Conservation (phyloP, 2,329 filamentous ascomycete genomes). For the Pseudogymnoascus sp. region DNA sequence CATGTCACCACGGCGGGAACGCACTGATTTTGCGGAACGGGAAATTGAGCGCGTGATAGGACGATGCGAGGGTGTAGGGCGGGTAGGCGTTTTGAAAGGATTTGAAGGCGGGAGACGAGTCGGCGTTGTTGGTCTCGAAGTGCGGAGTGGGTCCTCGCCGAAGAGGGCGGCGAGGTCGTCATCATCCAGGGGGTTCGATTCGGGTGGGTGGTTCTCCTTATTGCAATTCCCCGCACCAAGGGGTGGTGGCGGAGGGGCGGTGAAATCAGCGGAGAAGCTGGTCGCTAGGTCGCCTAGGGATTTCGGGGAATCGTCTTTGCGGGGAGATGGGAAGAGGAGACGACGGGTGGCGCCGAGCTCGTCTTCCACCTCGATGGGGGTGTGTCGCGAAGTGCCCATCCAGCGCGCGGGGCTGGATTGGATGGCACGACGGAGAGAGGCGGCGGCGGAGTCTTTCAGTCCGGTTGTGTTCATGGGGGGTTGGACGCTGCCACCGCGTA, state of each 20-base stretch:
- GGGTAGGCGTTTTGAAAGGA: slow-evolving; percentile 28
- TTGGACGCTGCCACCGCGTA: slow-evolving; percentile 20
- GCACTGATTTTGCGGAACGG: slow-evolving; percentile 22
- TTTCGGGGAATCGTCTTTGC: slow-evolving; percentile 54
- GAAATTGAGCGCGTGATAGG: slow-evolving; percentile 27
- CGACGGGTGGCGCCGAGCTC: slow-evolving; percentile 52
- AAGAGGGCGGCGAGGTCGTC: slow-evolving; percentile 25
- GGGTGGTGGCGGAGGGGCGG: slow-evolving; percentile 8
- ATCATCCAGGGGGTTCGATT: slow-evolving; percentile 15
- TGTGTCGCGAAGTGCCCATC: slow-evolving; percentile 42
- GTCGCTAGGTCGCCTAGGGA: slow-evolving; percentile 49
- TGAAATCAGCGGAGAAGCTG: slow-evolving; percentile 33
- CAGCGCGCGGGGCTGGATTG: slow-evolving; percentile 32
- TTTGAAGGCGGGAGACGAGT: slow-evolving; percentile 17
- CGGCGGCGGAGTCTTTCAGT: slow-evolving; percentile 25
- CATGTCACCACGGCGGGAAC: slow-evolving; percentile 10
- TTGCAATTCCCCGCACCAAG: slow-evolving; percentile 9
- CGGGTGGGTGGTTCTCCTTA: slow-evolving; percentile 25
- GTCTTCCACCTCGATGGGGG: slow-evolving; percentile 46
- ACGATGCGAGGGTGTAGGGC: slow-evolving; percentile 24
- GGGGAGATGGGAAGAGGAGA: slow-evolving; percentile 68
- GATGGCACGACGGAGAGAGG: slow-evolving; percentile 24
- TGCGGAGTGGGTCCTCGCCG: slow-evolving; percentile 24
- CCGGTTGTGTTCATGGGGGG: slow-evolving; percentile 22
- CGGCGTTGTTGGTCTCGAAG: slow-evolving; percentile 21